These are phyloP conservation scores for Physcomitrium patens DNA, from an alignment of 225 moss, liverwort and hornwort species.

Conservation along the genomic window DNA sequence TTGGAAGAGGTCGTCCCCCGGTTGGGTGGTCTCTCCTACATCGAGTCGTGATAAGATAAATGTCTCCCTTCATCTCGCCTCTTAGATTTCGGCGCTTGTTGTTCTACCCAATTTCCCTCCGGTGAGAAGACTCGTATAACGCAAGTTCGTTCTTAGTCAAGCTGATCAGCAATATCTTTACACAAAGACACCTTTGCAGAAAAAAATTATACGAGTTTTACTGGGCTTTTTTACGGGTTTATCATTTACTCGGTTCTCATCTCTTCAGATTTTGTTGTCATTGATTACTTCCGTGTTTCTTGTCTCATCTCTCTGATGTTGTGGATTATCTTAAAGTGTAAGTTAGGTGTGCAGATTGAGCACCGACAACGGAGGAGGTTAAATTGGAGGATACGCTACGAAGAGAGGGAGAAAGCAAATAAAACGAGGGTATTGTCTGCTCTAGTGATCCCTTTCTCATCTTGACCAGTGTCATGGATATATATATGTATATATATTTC, in stretches of 20 bases:
- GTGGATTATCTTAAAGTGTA: neutral
- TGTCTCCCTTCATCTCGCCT: too few species aligned
- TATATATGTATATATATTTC: neutral
- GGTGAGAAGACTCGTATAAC: too few species aligned
- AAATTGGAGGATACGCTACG: conserved; percentile 53
- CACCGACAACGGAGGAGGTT: conserved; percentile 58
- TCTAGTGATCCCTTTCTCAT: conserved; percentile 5
- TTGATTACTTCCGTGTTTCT: conserved; percentile 5
- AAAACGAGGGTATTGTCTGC: conserved; percentile 63
- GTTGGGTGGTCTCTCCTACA: neutral
- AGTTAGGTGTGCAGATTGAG: conserved; percentile 61
- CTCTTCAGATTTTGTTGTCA: conserved; percentile 14
- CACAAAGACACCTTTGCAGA: too few species aligned
- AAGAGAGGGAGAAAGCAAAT: conserved; percentile 63
- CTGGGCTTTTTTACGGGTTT: neutral
- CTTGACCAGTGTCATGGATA: conserved; percentile 10
- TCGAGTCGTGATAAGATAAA: too few species aligned
- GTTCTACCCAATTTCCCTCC: too few species aligned
- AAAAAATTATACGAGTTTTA: neutral
- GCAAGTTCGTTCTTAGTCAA: too few species aligned
- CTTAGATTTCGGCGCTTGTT: too few species aligned
- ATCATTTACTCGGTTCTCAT: conserved; percentile 20
- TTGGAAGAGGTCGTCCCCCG: neutral
- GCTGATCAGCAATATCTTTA: too few species aligned
- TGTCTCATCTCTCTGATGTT: neutral